phyloP scores from a whole-genome alignment of 805 yeast species.

The Wickerhamomyces bisporus region DNA sequence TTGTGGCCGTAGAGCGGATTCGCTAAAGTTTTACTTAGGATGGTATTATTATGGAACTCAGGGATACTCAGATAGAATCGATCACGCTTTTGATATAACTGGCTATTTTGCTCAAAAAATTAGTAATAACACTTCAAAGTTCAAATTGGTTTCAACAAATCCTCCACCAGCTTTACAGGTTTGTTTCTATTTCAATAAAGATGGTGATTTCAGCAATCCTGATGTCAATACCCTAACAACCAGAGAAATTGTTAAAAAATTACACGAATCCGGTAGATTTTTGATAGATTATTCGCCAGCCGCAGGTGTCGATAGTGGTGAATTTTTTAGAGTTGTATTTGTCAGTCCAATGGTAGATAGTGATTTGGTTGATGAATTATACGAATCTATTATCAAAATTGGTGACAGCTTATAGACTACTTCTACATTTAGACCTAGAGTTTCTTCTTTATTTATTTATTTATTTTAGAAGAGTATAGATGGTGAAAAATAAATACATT shows the following conservation, averaged over 20 bases:
- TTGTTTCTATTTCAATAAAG: slow-evolving; percentile 68
- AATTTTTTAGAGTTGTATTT: slow-evolving; percentile 80
- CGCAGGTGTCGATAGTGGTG: slow-evolving; percentile 55
- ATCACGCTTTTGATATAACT: slow-evolving; percentile 66
- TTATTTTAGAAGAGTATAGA: no score
- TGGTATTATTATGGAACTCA: slow-evolving; percentile 75
- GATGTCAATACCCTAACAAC: slow-evolving; percentile 50
- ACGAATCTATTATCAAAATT: slow-evolving; percentile 32
- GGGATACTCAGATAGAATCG: slow-evolving; percentile 63
- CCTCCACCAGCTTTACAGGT: slow-evolving; percentile 81
- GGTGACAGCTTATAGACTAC: slow-evolving; percentile 22
- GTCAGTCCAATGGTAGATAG: slow-evolving; percentile 58
- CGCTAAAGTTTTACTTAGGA: slow-evolving; percentile 69
- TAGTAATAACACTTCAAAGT: slow-evolving; percentile 31
- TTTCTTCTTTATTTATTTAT: no score
- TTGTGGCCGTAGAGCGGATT: slow-evolving; percentile 82
- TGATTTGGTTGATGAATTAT: slow-evolving; percentile 39
- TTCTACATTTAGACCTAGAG: no score
- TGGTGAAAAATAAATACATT: no score
- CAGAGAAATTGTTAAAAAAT: slow-evolving; percentile 51
- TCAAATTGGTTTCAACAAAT: slow-evolving; percentile 47
- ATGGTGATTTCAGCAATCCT: slow-evolving; percentile 24
- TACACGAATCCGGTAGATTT: slow-evolving; percentile 61
- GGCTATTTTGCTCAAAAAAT: slow-evolving; percentile 53
- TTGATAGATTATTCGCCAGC: slow-evolving; percentile 77